Evolutionary conservation across 2,329 filamentous ascomycete genomes (phyloP).

Genomic region (Colletotrichum nymphaeae): DNA sequence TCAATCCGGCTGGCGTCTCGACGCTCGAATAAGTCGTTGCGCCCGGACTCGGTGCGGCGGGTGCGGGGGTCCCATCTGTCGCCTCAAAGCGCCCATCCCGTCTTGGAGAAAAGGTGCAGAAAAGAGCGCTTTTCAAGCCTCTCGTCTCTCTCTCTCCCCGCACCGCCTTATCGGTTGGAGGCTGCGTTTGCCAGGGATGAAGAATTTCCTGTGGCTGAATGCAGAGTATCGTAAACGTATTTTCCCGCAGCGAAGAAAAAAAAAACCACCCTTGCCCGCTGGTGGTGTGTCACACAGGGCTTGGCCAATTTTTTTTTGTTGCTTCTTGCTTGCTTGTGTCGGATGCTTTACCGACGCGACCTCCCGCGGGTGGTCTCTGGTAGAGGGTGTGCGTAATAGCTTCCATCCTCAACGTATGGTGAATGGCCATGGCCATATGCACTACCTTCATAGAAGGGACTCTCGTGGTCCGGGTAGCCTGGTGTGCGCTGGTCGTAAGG

Average conservation of each 20-base stretch:
- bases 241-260: constrained; percentile 8
- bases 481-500: constrained; percentile 45
- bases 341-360: constrained; percentile 2
- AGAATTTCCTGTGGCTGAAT: constrained; percentile 30
- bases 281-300: constrained; percentile 28
- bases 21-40: not conserved
- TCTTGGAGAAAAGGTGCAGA: not conserved
- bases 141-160: not conserved
- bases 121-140: not conserved
- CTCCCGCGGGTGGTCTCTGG: constrained; percentile 18
- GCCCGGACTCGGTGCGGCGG: constrained; percentile 15
- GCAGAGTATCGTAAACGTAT: constrained; percentile 30
- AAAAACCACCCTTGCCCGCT: not conserved
- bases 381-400: constrained; percentile 50
- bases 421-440: not conserved
- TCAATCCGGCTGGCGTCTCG: constrained; percentile 21
- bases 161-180: constrained; percentile 15
- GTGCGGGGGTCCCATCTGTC: not conserved
- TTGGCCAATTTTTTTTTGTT: not conserved
- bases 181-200: constrained; percentile 26
- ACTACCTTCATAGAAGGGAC: constrained; percentile 41
- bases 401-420: constrained; percentile 45
- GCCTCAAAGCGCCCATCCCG: not conserved
- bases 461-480: constrained; percentile 41
- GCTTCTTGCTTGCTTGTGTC: not conserved